A percentile compares a stretch with the other conserved stretches of the same genome.
Evolutionary conservation across 345 rosid species (phyloP).

Genomic region (Eutrema heterophyllum): DNA sequence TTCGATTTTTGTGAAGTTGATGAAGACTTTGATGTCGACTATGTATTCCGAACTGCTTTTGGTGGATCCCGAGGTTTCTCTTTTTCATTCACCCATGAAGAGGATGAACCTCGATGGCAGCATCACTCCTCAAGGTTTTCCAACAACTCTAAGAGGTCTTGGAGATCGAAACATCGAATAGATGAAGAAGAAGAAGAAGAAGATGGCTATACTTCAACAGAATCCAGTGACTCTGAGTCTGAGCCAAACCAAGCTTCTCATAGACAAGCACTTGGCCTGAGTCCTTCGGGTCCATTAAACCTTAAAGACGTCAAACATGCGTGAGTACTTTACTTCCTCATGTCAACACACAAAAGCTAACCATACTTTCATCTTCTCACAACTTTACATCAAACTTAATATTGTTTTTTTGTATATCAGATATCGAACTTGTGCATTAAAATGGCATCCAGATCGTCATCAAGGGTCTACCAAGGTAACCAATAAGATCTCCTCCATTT

Average conservation of each 20-base stretch:
- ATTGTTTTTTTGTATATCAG: slow-evolving; percentile 28
- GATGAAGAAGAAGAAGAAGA: slow-evolving; percentile 52
- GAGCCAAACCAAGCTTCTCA: slow-evolving; percentile 46
- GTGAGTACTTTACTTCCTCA: slow-evolving; percentile 40
- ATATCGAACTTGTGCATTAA: slow-evolving; percentile 76
- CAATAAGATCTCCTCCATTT: neutral
- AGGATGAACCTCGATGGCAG: slow-evolving; percentile 44
- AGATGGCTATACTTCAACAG: slow-evolving; percentile 51
- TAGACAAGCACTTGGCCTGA: slow-evolving; percentile 76
- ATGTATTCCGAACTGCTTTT: slow-evolving; percentile 55
- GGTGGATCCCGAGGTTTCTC: slow-evolving; percentile 51
- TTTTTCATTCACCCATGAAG: slow-evolving; percentile 59
- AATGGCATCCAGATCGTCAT: slow-evolving; percentile 99
- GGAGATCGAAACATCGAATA: slow-evolving; percentile 38
- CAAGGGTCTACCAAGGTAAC: slow-evolving; percentile 81
- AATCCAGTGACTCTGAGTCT: slow-evolving; percentile 39
- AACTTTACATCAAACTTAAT: neutral
- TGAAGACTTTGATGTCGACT: slow-evolving; percentile 50
- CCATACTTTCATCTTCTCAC: neutral
- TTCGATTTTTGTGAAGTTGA: slow-evolving; percentile 61
- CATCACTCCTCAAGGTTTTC: slow-evolving; percentile 33
- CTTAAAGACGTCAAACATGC: slow-evolving; percentile 79
- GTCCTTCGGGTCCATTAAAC: slow-evolving; percentile 68
- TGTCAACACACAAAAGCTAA: neutral
- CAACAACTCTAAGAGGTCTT: slow-evolving; percentile 33